Conservation (phyloP, 164 flowering plant species). For the Berberis vulgaris region DNA sequence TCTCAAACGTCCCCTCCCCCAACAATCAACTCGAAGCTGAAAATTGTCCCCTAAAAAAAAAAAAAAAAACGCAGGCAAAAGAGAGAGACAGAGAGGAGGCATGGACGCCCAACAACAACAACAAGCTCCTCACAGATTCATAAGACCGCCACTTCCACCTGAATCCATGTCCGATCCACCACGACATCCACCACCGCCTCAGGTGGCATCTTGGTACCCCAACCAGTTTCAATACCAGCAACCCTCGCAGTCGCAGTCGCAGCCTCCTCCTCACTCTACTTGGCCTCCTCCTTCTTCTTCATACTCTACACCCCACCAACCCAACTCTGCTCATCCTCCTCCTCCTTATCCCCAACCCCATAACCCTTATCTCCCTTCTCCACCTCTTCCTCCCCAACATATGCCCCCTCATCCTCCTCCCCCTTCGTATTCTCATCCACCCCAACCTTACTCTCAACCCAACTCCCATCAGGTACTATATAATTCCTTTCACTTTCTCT, state of each 20-base stretch:
- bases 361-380: constrained; percentile 26
- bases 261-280: not conserved
- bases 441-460: constrained; percentile 34
- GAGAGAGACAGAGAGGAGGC: not conserved
- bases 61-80: not conserved
- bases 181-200: constrained; percentile 27
- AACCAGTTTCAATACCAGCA: constrained; percentile 45
- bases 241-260: constrained; percentile 8
- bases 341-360: constrained; percentile 12
- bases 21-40: not conserved
- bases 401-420: constrained; percentile 21
- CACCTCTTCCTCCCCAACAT: constrained; percentile 16
- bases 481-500: not conserved
- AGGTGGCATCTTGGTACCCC: constrained; percentile 31
- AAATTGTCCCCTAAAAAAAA: not conserved
- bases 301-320: constrained; percentile 19
- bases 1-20: not conserved
- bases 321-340: not conserved
- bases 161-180: constrained; percentile 27
- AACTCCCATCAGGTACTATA: constrained; percentile 8
- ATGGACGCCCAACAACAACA: constrained; percentile 10
- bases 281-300: constrained; percentile 13
- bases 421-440: constrained; percentile 17
- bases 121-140: constrained; percentile 32
- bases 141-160: constrained; percentile 38